Conservation (phyloP, 805 yeast species). For the Yamadazyma laniorum region DNA sequence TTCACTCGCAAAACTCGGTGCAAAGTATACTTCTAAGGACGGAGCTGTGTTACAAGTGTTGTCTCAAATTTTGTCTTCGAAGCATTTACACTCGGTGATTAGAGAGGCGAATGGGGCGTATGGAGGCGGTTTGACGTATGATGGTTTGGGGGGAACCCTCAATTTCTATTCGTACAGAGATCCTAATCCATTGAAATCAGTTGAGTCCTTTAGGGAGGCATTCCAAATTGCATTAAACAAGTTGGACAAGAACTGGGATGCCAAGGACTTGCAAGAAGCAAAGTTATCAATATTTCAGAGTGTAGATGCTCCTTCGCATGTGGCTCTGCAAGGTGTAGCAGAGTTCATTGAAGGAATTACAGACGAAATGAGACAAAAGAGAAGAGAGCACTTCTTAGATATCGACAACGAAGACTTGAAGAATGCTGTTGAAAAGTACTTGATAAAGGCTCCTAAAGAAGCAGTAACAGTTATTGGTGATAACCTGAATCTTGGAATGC, state of each 20-base stretch:
- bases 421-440: constrained; percentile 66
- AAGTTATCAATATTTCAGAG: constrained; percentile 88
- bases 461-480: constrained; percentile 49
- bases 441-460: constrained; percentile 28
- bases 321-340: constrained; percentile 71
- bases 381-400: constrained; percentile 73
- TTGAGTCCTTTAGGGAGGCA: constrained; percentile 54
- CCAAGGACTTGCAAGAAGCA: constrained; percentile 78
- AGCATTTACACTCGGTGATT: constrained; percentile 81
- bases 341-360: constrained; percentile 67
- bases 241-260: constrained; percentile 49
- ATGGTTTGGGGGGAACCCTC: constrained; percentile 76
- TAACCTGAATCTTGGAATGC: constrained; percentile 21
- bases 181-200: constrained; percentile 76
- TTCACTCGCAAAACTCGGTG: constrained; percentile 64
- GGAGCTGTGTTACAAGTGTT: constrained; percentile 85
- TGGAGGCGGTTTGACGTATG: constrained; percentile 90
- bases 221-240: constrained; percentile 44
- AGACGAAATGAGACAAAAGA: constrained; percentile 73
- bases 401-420: constrained; percentile 62
- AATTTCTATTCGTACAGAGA: constrained; percentile 90
- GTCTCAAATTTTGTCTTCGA: constrained; percentile 76
- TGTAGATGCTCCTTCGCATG: constrained; percentile 85
- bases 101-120: constrained; percentile 98
- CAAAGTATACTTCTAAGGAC: constrained; percentile 64